Conservation (phyloP, 177 flowering plant genomes). For the Vitis hybrid region DNA sequence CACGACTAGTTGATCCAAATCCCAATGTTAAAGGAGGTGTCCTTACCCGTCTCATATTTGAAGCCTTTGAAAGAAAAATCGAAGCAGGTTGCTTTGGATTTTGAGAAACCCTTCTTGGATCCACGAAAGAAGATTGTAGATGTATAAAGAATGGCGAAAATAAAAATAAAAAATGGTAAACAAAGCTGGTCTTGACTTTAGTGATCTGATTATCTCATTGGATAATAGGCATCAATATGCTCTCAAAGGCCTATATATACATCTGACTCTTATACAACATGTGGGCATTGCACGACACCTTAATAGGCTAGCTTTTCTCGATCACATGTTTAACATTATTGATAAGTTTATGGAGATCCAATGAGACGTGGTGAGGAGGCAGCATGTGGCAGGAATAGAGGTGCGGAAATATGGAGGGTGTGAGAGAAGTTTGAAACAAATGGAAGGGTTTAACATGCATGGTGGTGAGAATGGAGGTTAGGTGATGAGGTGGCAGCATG, state of each 20-base stretch:
- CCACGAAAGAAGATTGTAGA: conserved; percentile 72
- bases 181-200: conserved; percentile 91
- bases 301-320: conserved; percentile 93
- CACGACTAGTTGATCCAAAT: too few relatives aligned
- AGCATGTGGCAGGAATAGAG: too few relatives aligned
- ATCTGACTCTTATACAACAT: conserved; percentile 88
- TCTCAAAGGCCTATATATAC: conserved; percentile 66
- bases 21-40: too few relatives aligned
- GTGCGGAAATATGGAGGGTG: too few relatives aligned
- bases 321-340: conserved; percentile 44
- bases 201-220: conserved; percentile 66
- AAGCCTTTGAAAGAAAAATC: conserved; percentile 35
- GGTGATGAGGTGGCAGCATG: too few relatives aligned
- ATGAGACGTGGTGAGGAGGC: too few relatives aligned
- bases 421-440: too few relatives aligned
- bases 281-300: conserved; percentile 94
- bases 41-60: too few relatives aligned
- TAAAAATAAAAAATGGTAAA: conserved; percentile 65
- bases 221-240: conserved; percentile 91
- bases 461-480: too few relatives aligned
- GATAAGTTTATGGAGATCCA: too few relatives aligned
- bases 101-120: conserved; percentile 80
- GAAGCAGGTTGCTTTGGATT: conserved; percentile 71
- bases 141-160: conserved; percentile 25
- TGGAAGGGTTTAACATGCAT: too few relatives aligned